Evolutionary conservation across 495 filamentous ascomycete species (phyloP).

Genomic region (Evernia prunastri): DNA sequence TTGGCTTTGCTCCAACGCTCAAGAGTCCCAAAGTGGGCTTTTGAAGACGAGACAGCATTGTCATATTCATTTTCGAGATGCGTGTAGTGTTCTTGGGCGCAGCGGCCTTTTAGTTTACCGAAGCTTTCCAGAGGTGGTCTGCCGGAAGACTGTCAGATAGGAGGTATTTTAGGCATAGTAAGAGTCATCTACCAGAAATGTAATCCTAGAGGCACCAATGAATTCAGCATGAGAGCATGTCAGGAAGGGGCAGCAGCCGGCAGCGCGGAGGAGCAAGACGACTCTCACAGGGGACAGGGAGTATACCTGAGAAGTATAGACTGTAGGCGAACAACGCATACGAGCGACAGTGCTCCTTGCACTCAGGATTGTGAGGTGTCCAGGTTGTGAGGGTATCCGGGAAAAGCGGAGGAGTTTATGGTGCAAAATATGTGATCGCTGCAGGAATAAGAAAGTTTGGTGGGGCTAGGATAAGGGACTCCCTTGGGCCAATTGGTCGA

Average conservation of each 20-base stretch:
- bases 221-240: conserved; percentile 25
- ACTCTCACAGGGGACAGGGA: conserved; percentile 22
- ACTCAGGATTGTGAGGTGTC: conserved; percentile 6
- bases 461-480: background rate
- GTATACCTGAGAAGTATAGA: conserved; percentile 95
- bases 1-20: conserved; percentile 34
- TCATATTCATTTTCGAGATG: conserved; percentile 35
- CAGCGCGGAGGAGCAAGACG: conserved; percentile 12
- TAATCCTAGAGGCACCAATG: conserved; percentile 59
- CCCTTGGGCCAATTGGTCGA: background rate
- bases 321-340: conserved; percentile 91
- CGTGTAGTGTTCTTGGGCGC: conserved; percentile 24
- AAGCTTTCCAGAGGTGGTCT: conserved; percentile 99
- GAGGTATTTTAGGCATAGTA: conserved; percentile 30
- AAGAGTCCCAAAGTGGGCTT: conserved; percentile 47
- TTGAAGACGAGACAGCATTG: conserved; percentile 66
- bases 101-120: conserved; percentile 56
- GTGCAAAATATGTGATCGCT: background rate
- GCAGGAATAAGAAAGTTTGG: too few species aligned
- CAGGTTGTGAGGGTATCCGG: background rate
- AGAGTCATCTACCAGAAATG: conserved; percentile 67
- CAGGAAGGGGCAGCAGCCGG: conserved; percentile 19
- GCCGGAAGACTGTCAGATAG: conserved; percentile 34
- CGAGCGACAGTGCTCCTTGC: conserved; percentile 50
- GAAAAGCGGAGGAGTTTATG: background rate